Evolutionary conservation across 108 stramenopile species (phyloP).

Genomic region (Hondaea fermentalgiana): DNA sequence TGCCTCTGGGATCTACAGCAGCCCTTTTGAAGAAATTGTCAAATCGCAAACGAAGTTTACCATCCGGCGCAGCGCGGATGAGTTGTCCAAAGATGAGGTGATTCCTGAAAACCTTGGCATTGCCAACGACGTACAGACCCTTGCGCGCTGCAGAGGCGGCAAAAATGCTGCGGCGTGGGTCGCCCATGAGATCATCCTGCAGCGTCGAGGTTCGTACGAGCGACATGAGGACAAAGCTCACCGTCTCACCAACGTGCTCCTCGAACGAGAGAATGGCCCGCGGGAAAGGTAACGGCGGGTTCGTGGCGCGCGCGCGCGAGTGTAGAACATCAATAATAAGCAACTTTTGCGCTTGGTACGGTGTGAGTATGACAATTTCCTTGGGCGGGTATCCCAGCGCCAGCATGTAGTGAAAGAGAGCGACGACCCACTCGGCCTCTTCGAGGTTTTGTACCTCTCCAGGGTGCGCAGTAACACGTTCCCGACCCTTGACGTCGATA

Average conservation of each 20-base stretch:
- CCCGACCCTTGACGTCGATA: slow-evolving; percentile 81
- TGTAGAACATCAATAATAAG: slow-evolving; percentile 24
- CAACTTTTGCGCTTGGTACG: slow-evolving; percentile 93
- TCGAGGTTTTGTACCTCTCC: slow-evolving; percentile 90
- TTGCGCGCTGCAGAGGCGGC: neutral
- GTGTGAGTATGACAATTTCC: slow-evolving; percentile 85
- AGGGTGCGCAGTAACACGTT: slow-evolving; percentile 74
- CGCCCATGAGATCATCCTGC: neutral
- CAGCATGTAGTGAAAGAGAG: slow-evolving; percentile 92
- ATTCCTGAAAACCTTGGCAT: neutral
- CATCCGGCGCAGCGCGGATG: neutral
- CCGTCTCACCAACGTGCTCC: slow-evolving; percentile 95
- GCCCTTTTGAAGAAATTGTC: neutral
- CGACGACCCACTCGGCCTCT: slow-evolving; percentile 95
- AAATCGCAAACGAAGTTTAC: neutral
- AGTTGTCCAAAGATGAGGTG: neutral
- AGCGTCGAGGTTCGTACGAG: slow-evolving; percentile 68
- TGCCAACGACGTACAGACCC: neutral
- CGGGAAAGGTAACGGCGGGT: neutral
- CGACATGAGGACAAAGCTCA: slow-evolving; percentile 83
- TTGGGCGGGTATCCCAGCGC: slow-evolving; percentile 84
- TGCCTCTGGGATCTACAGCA: neutral
- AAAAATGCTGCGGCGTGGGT: neutral
- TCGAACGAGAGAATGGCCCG: slow-evolving; percentile 75
- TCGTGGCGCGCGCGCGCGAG: neutral